phyloP scores from a whole-genome alignment of 306 rosid species.

The Arachis stenosperma region DNA sequence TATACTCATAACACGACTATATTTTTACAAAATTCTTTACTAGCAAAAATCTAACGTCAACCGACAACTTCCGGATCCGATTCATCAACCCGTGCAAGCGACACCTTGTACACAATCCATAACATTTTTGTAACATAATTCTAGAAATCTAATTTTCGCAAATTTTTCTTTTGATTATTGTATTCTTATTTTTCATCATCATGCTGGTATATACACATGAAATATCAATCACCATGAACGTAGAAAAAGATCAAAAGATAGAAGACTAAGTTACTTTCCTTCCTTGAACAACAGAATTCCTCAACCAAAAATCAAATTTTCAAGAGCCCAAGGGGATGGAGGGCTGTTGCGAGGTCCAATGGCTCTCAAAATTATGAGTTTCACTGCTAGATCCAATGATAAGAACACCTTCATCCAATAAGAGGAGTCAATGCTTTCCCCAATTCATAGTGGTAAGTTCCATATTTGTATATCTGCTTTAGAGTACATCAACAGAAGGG shows the following conservation, averaged over 20 bases:
- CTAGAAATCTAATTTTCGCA: too few species aligned
- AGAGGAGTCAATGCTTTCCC: slow-evolving; percentile 73
- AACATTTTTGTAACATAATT: too few species aligned
- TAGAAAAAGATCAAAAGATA: neutral
- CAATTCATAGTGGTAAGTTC: slow-evolving; percentile 49
- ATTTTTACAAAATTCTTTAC: too few species aligned
- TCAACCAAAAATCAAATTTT: slow-evolving; percentile 46
- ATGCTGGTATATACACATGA: neutral
- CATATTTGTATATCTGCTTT: slow-evolving; percentile 55
- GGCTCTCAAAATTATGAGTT: slow-evolving; percentile 60
- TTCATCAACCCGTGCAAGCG: too few species aligned
- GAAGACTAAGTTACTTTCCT: slow-evolving; percentile 30
- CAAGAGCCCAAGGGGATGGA: slow-evolving; percentile 55
- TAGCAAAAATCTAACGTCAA: too few species aligned
- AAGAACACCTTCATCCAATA: slow-evolving; percentile 64
- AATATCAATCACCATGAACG: neutral
- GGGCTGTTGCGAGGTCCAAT: neutral
- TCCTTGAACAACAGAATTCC: slow-evolving; percentile 47
- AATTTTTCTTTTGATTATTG: too few species aligned
- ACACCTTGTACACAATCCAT: too few species aligned
- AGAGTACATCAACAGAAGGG: slow-evolving; percentile 66
- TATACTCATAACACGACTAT: too few species aligned
- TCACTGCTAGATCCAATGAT: slow-evolving; percentile 67
- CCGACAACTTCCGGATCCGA: too few species aligned
- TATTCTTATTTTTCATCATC: too few species aligned